Base-by-base conservation (phyloP, 2,329 filamentous ascomycete genomes). In the Emmonsiellopsis sp. region DNA sequence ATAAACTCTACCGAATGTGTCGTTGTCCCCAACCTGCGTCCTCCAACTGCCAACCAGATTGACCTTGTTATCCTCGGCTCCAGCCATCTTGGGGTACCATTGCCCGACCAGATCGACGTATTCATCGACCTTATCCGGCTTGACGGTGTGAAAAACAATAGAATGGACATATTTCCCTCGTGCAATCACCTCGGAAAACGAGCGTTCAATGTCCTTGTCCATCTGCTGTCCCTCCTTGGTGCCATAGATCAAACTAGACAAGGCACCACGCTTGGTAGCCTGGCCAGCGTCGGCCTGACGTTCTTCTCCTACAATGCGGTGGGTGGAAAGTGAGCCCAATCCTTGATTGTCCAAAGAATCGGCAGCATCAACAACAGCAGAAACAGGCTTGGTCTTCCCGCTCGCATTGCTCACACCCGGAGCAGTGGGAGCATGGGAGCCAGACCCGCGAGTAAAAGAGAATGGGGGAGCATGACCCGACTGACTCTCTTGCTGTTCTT, bases 121-220 rank as follows among this genome's bases (percentile, higher is more conserved):
- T 66, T 97, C 92, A 58, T 96, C 90, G 46, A 96, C 88, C 74
- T 89, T 93, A 64, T 96, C 90, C 57, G 91, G 90, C 75, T 94
- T 90, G 60, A 98, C 93, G 57, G 94, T 83, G 76, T 98, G 93
- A 67, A 95, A 89, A 55, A 95, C 90, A 69, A 98, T 96, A 46
- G 90, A 94, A 73, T 98, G 93, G 52, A 98, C 91, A 66, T 98
- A 98, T 76, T 98, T 98, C 67, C 93, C 93, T 60, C 93, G 82
- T 26, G 93, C 93, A 45, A 98, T 78, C 44, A 97, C 88, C 71
- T 96, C 91, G 50, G 88, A 94, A 75, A 97, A 98, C 68, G 88
- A 94, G 55, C 91, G 85, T 75, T 97, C 90, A 66, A 98, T 92
- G 74, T 97, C 92, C 59, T 88, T 87, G 66, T 98, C 93, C 69